Percentiles rank a stretch among this genome's conserved stretches.
Evolutionary conservation across 139 green algal species (phyloP).

Genomic region (Volvox africanus): DNA sequence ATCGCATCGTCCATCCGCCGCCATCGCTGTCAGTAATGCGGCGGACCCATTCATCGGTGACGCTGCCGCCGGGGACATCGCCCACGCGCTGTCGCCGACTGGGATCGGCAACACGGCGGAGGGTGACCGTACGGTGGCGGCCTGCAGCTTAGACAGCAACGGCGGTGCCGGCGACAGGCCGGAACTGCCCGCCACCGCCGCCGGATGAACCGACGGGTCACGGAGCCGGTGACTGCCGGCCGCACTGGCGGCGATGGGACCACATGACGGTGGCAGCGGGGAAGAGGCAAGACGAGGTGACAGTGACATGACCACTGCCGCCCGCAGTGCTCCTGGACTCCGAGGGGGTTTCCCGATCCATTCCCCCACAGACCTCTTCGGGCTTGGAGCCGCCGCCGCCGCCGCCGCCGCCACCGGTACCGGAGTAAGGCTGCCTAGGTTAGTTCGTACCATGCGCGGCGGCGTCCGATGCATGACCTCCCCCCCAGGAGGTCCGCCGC

Average conservation of each 20-base stretch:
- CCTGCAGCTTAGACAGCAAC: background rate
- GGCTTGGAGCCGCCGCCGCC: background rate
- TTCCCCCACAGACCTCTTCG: background rate
- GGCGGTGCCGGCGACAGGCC: background rate
- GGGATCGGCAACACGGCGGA: background rate
- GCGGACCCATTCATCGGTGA: background rate
- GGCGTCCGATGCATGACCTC: slow-evolving; percentile 12
- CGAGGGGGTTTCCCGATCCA: background rate
- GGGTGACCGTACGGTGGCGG: background rate
- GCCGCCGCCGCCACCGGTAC: background rate
- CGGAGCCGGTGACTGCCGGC: background rate
- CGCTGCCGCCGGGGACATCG: background rate
- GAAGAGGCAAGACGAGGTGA: background rate
- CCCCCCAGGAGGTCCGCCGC: too few relatives aligned
- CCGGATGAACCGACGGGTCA: background rate
- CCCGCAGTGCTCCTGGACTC: background rate
- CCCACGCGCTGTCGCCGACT: background rate
- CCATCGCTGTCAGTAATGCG: background rate
- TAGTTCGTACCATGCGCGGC: background rate
- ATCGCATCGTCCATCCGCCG: background rate
- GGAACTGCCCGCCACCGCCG: background rate
- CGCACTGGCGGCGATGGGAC: background rate
- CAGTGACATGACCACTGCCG: background rate
- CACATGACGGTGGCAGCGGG: background rate
- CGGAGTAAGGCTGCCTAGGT: background rate